A percentile compares a stretch with the other conserved stretches of the same genome.
These are phyloP conservation scores for Wickerhamomyces pijperi DNA, from an alignment of 805 yeast genomes.

Conservation along the genomic window DNA sequence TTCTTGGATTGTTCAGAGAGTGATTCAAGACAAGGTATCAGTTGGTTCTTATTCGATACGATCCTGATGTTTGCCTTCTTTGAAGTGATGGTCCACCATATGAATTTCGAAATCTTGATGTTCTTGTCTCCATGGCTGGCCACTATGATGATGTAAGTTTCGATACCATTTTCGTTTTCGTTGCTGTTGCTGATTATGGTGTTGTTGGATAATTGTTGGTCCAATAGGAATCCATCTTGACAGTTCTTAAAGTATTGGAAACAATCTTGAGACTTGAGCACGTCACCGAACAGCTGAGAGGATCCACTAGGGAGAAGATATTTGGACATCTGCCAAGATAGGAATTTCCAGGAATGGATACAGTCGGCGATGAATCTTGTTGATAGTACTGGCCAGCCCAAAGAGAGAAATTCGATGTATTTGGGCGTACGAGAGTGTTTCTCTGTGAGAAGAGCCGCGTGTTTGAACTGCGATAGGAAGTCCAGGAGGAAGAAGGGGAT, in stretches of 20 bases:
- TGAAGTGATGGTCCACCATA: background rate
- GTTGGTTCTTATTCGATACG: background rate
- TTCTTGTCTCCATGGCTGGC: too few relatives aligned
- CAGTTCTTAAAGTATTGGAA: conserved; percentile 29
- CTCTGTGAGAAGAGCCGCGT: conserved; percentile 52
- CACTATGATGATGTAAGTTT: too few relatives aligned
- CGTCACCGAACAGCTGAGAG: conserved; percentile 31
- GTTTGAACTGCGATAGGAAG: conserved; percentile 21
- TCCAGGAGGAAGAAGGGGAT: background rate
- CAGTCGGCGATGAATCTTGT: conserved; percentile 45
- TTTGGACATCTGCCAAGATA: conserved; percentile 17
- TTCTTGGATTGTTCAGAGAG: background rate
- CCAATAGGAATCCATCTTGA: conserved; percentile 20
- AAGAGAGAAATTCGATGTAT: conserved; percentile 62
- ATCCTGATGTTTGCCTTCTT: background rate
- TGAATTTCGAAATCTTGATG: background rate
- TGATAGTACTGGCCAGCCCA: conserved; percentile 81
- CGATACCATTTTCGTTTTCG: too few relatives aligned
- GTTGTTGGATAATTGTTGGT: conserved; percentile 33
- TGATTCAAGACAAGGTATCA: background rate
- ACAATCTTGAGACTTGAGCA: conserved; percentile 37
- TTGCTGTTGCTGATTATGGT: background rate
- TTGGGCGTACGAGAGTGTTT: conserved; percentile 56
- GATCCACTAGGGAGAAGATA: conserved; percentile 69
- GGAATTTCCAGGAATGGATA: conserved; percentile 18